These are phyloP conservation scores for Imleria badia DNA, from an alignment of 768 basidiomycete species.

Conservation along the genomic window DNA sequence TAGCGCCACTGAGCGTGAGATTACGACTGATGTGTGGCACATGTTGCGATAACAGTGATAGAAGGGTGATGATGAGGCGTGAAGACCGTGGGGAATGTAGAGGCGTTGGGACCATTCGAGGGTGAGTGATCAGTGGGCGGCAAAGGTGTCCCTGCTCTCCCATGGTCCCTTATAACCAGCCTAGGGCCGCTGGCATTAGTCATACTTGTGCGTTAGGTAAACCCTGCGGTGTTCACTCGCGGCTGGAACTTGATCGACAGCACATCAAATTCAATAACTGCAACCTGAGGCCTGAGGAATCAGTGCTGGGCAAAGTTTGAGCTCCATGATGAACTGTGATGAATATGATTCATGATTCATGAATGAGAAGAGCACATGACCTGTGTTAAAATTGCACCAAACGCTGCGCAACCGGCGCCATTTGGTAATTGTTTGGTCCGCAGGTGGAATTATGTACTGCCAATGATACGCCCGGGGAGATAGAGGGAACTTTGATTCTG, in stretches of 20 bases:
- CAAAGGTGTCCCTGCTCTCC: not conserved
- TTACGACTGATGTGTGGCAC: conserved; percentile 39
- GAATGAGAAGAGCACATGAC: not conserved
- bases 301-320: not conserved
- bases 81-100: conserved; percentile 37
- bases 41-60: conserved; percentile 46
- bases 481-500: not conserved
- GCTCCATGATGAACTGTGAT: too few relatives aligned
- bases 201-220: conserved; percentile 4
- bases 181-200: not conserved
- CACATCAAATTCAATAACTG: too few relatives aligned
- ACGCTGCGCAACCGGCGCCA: too few relatives aligned
- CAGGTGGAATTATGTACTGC: too few relatives aligned
- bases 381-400: too few relatives aligned
- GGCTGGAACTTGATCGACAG: not conserved
- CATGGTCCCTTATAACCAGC: not conserved
- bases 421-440: too few relatives aligned
- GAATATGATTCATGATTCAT: too few relatives aligned
- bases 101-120: conserved; percentile 42
- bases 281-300: not conserved
- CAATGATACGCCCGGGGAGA: too few relatives aligned
- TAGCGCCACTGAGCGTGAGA: not conserved
- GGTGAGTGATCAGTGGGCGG: not conserved
- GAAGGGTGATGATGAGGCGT: conserved; percentile 44
- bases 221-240: too few relatives aligned